Evolutionary conservation across 306 rosid species (phyloP).

Genomic region (Cajanus cajan): DNA sequence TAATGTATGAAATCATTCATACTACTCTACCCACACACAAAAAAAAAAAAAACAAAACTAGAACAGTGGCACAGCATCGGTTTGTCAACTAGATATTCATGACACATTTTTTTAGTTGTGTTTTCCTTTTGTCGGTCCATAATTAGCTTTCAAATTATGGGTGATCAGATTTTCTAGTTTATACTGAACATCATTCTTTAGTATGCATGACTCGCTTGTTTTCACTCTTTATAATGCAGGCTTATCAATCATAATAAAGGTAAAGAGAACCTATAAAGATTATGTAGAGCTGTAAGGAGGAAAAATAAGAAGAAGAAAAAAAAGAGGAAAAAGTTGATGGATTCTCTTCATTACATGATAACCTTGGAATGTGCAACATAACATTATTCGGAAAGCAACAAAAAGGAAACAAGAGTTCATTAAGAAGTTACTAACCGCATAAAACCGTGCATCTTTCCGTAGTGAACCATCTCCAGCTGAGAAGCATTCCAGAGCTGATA

Average conservation of each 20-base stretch:
- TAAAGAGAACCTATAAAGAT: neutral
- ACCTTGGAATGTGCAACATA: neutral
- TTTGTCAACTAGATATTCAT: neutral
- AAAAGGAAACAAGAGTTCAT: neutral
- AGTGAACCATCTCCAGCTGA: conserved; percentile 87
- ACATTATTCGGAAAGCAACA: conserved; percentile 24
- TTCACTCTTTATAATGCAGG: neutral
- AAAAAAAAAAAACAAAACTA: neutral
- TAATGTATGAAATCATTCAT: neutral
- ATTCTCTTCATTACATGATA: neutral
- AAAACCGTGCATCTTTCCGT: conserved; percentile 97
- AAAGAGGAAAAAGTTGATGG: neutral
- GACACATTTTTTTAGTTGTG: neutral
- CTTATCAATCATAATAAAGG: neutral
- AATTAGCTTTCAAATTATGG: neutral
- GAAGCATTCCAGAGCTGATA: conserved; percentile 98
- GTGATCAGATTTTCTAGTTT: neutral
- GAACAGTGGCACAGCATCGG: neutral
- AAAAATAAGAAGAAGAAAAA: neutral
- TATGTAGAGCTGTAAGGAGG: neutral
- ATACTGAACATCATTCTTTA: neutral
- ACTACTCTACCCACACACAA: neutral
- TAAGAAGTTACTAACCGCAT: conserved; percentile 63
- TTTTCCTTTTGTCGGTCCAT: neutral
- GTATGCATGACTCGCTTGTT: neutral